phyloP scores from a whole-genome alignment of 2,329 filamentous ascomycete genomes.

The Aspergillus jensenii region DNA sequence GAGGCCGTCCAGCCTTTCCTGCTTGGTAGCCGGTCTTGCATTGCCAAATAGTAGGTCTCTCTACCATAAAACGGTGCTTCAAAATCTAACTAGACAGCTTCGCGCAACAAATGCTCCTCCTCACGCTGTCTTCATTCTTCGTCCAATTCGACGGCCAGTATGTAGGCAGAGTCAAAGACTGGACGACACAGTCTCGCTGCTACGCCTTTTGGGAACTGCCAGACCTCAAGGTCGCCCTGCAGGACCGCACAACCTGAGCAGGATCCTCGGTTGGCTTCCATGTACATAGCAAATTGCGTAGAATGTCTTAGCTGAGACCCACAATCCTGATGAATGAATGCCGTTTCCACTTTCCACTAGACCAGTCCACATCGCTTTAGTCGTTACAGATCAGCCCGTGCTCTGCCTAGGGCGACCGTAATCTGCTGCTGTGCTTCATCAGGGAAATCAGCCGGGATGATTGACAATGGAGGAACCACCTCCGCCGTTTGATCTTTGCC shows the following conservation, averaged over 20 bases:
- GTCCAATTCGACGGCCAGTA: slow-evolving; percentile 26
- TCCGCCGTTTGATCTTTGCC: no score
- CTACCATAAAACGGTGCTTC: no score
- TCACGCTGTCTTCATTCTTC: slow-evolving; percentile 25
- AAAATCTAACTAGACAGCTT: slow-evolving; percentile 5
- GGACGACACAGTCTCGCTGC: slow-evolving; percentile 24
- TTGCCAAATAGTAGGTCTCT: slow-evolving; percentile 22
- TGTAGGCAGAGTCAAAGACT: slow-evolving; percentile 22
- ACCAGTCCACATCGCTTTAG: no score
- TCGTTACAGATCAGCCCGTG: no score
- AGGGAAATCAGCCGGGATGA: no score
- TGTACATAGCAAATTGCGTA: not conserved
- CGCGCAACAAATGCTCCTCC: slow-evolving; percentile 27
- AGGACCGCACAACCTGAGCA: not conserved
- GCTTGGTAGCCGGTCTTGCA: slow-evolving; percentile 25
- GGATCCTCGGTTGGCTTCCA: not conserved
- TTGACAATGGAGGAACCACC: no score
- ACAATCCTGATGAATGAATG: no score
- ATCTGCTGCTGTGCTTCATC: no score
- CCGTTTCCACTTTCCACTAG: no score
- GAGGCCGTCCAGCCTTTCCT: slow-evolving; percentile 26
- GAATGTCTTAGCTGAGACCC: no score
- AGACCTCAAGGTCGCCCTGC: slow-evolving; percentile 20
- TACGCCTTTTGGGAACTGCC: slow-evolving; percentile 30
- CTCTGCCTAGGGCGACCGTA: no score